Evolutionary conservation across 805 yeast genomes (phyloP), one percentile per base, ranked within the genome.

Genomic region (Vanderwaltozyma polyspora): DNA sequence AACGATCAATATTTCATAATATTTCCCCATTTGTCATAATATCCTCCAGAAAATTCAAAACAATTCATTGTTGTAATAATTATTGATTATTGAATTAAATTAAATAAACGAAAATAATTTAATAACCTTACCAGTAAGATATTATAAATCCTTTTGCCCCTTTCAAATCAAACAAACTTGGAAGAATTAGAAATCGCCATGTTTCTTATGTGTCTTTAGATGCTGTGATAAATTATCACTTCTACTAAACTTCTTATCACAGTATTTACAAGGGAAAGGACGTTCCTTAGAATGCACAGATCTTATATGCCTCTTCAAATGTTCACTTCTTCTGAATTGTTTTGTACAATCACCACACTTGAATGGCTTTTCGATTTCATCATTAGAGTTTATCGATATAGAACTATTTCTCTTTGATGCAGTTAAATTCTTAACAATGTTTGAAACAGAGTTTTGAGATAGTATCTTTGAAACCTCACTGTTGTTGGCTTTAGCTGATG

Each of bases 211-310:
- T 5, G 71, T 70, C 46, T 70, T 70, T 41, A 74, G 59, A 51
- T 79, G 85, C 50, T 76, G 82, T 31, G 72, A 69, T 46, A 77
- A 62, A 45, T 78, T 79, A 49, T 79, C 86, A 11, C 77, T 68
- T 36, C 86, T 57, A 39, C 80, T 72, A 45, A 78, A 78, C 44
- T 69, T 71, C 51, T 76, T 77, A 28, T 62, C 63, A 48, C 86
- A 79, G 31, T 62, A 56, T 13, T 60, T 48, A 48, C 85, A 79
- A 32, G 66, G 69, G 54, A 68, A 77, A 1, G 79, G 79, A 41
- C 73, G 63, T 44, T 72, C 70, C 41, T 68, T 57, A 19, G 77
- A 67, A 50, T 78, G 86, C 42, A 77, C 74, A 16, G 80, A 74
- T 38, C 82, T 59, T 51, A 73, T 67, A 49, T 79, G 86, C 36